A percentile compares a stretch with the other conserved stretches of the same genome.
Conservation (phyloP, 495 filamentous ascomycete species). For the Penicillium daleae region DNA sequence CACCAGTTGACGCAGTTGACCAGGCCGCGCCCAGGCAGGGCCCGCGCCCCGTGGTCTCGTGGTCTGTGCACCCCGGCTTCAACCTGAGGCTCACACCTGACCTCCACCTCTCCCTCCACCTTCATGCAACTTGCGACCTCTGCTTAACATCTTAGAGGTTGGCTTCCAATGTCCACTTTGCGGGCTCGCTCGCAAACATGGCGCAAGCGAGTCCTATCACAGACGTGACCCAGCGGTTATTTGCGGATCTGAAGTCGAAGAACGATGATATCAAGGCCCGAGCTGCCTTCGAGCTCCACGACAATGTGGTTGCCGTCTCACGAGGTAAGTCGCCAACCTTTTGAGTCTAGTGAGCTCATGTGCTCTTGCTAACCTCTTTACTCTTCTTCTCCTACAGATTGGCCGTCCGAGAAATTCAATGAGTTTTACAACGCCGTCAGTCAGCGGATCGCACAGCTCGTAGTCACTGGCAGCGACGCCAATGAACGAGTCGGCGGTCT, state of each 20-base stretch:
- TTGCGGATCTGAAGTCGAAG: conserved; percentile 57
- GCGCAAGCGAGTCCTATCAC: conserved; percentile 54
- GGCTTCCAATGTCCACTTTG: conserved; percentile 52
- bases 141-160: conserved; percentile 41
- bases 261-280: conserved; percentile 53
- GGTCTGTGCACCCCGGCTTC: conserved; percentile 32
- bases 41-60: conserved; percentile 9
- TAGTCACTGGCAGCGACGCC: conserved; percentile 78
- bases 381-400: conserved; percentile 54
- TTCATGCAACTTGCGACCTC: conserved; percentile 34
- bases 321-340: conserved; percentile 41
- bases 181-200: conserved; percentile 50
- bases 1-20: neutral
- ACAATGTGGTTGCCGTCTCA: conserved; percentile 53
- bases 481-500: conserved; percentile 90
- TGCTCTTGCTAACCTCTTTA: conserved; percentile 13
- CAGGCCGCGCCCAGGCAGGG: conserved; percentile 4
- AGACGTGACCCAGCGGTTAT: conserved; percentile 52
- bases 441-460: conserved; percentile 71
- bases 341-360: neutral
- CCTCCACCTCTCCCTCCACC: conserved; percentile 20
- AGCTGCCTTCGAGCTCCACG: conserved; percentile 58
- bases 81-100: conserved; percentile 31
- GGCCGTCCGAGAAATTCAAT: conserved; percentile 74
- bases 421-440: conserved; percentile 80